Base-by-base conservation (phyloP, 805 yeast species). In the Saccharomycopsis selenospora region DNA sequence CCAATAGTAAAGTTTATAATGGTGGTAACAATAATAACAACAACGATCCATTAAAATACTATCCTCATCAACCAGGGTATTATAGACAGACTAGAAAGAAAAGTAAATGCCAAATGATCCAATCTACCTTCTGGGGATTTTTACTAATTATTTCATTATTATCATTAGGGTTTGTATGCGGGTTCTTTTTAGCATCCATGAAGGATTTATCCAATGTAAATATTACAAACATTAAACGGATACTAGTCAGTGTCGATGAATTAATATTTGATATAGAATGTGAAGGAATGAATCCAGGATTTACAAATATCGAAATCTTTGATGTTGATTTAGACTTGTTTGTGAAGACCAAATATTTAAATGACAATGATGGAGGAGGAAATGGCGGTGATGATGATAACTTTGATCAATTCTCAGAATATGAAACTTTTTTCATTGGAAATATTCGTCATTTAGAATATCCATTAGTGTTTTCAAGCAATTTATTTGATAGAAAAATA, bases 281-380 rank as follows among this genome's bases (percentile, higher is more conserved):
- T 20, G 83, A 79, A 51, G 95, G 95, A 0, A 77, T 82, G 57
- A 91, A 91, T 61, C 96, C 96, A 0, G 96, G 97, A 0, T 75
- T 90, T 65, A 70, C 89, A 55, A 72, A 84, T 2, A 77, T 89
- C 3, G 66, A 69, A 2, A 70, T 90, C 2, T 68, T 70, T 38
- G 77, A 79, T 11, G 81, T 82, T 7, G 91, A 86, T 55, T 64
- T 91, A 38, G 97, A 91, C 61, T 70, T 91, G 2, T 91, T 91
- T 69, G 97, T 91, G 1, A 81, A 80, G 57, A 77, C 85, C 42
- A 36, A 54, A 36, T 49, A 45, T 18, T 48, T 54, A 22, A 50
- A 55, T 36, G 50, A 46, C 10, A 50, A 33, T 7, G 50, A 42
- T 20, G n/a, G n/a, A n/a, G n/a, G n/a, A n/a, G n/a, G n/a, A n/a